These are phyloP conservation scores for Linnemannia schmuckeri DNA, from an alignment of 192 early-diverging fungal species.

Conservation along the genomic window DNA sequence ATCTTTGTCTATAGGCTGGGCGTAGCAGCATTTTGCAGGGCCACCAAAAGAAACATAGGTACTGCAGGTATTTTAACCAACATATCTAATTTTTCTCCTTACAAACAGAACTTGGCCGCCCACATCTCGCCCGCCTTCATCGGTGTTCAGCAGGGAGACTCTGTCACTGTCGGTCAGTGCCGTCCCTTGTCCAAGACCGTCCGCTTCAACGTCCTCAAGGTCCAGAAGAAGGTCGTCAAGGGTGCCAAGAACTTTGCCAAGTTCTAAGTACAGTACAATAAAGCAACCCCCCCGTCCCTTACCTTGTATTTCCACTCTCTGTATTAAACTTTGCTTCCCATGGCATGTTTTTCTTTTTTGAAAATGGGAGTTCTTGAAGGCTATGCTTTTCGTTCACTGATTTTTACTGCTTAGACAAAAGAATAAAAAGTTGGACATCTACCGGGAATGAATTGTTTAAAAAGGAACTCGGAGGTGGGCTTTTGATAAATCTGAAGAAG, in stretches of 20 bases:
- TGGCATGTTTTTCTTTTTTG: background rate
- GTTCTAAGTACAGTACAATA: slow-evolving; percentile 38
- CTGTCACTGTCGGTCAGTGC: slow-evolving; percentile 99
- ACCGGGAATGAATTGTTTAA: no score
- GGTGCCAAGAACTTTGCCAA: slow-evolving; percentile 63
- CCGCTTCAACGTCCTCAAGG: slow-evolving; percentile 99
- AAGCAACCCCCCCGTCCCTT: background rate
- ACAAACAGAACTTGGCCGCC: slow-evolving; percentile 88
- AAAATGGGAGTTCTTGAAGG: background rate
- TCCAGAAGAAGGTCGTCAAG: slow-evolving; percentile 78
- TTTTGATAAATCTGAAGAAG: no score
- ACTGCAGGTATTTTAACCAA: background rate
- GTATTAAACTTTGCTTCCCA: background rate
- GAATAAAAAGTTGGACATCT: no score
- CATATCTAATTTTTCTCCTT: background rate
- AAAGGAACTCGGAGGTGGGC: no score
- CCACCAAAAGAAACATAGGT: background rate
- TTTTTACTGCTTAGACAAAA: background rate
- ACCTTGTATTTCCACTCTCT: background rate
- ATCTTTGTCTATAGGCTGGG: no score
- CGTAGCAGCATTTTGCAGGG: no score
- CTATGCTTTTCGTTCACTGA: slow-evolving; percentile 23
- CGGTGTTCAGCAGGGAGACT: slow-evolving; percentile 88
- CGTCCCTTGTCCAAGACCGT: slow-evolving; percentile 99
- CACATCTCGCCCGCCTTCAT: slow-evolving; percentile 96